A percentile compares a stretch with the other conserved stretches of the same genome.
Evolutionary conservation across 2,329 filamentous ascomycete species (phyloP).

Genomic region (Xylaria arbuscula): DNA sequence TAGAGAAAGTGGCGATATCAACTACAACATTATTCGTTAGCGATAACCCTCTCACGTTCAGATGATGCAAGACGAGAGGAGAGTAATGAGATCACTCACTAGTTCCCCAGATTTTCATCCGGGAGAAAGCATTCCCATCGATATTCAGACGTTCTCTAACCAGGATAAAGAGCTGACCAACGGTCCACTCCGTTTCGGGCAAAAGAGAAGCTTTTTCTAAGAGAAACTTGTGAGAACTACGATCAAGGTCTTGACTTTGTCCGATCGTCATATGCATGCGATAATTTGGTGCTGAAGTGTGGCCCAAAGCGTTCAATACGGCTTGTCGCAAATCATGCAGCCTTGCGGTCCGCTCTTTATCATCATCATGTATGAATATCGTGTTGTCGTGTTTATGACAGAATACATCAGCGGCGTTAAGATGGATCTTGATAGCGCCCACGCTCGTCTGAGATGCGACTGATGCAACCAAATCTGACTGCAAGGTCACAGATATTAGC

Average conservation of each 20-base stretch:
- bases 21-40: constrained; percentile 47
- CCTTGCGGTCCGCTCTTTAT: constrained; percentile 34
- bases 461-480: constrained; percentile 39
- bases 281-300: constrained; percentile 47
- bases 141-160: constrained; percentile 57
- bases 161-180: constrained; percentile 63
- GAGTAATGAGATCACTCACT: constrained; percentile 35
- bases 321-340: constrained; percentile 52
- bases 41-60: not conserved
- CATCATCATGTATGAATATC: constrained; percentile 56
- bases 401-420: constrained; percentile 61
- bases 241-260: constrained; percentile 62
- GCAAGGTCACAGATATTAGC: not conserved
- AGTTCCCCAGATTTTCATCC: constrained; percentile 69
- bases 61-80: not conserved
- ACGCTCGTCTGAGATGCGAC: constrained; percentile 53
- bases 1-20: constrained; percentile 47
- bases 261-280: constrained; percentile 70
- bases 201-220: constrained; percentile 64
- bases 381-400: constrained; percentile 62
- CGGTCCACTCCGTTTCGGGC: constrained; percentile 60
- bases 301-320: constrained; percentile 54
- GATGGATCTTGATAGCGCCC: constrained; percentile 41
- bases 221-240: constrained; percentile 61
- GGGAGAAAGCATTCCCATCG: constrained; percentile 50